phyloP scores from a whole-genome alignment of 768 basidiomycete species.

The Nidularia sp. region DNA sequence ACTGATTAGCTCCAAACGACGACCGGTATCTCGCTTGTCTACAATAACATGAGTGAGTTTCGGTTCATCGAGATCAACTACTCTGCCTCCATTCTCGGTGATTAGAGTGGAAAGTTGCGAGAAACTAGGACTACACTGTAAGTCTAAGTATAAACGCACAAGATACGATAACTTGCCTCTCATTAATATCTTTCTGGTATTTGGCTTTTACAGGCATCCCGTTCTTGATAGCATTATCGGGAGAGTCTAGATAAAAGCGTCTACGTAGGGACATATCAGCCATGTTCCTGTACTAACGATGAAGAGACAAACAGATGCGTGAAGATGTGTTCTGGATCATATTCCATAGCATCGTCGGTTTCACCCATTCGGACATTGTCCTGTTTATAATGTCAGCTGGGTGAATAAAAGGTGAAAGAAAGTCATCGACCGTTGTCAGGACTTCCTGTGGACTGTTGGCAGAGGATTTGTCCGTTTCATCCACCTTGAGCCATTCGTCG shows the following conservation, averaged over 20 bases:
- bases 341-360: conserved; percentile 61
- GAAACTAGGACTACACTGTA: conserved; percentile 42
- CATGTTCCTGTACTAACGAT: too few species aligned
- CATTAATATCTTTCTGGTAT: conserved; percentile 45
- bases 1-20: conserved; percentile 66
- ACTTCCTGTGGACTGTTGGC: neutral
- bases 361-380: conserved; percentile 66
- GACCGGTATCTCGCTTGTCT: conserved; percentile 76
- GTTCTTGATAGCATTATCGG: conserved; percentile 64
- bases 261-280: conserved; percentile 31
- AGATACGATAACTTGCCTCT: conserved; percentile 38
- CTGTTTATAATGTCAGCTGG: too few species aligned
- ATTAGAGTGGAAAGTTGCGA: conserved; percentile 47
- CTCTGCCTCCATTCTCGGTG: conserved; percentile 63
- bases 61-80: conserved; percentile 66
- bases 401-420: too few species aligned
- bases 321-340: conserved; percentile 79
- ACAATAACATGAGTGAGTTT: conserved; percentile 85
- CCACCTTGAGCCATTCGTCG: conserved; percentile 31
- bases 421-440: too few species aligned
- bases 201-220: conserved; percentile 56
- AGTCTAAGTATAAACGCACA: neutral
- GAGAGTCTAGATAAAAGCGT: conserved; percentile 86
- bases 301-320: conserved; percentile 62
- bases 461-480: conserved; percentile 19